These are phyloP conservation scores for Phaffia australis DNA, from an alignment of 768 basidiomycete species.

Conservation along the genomic window DNA sequence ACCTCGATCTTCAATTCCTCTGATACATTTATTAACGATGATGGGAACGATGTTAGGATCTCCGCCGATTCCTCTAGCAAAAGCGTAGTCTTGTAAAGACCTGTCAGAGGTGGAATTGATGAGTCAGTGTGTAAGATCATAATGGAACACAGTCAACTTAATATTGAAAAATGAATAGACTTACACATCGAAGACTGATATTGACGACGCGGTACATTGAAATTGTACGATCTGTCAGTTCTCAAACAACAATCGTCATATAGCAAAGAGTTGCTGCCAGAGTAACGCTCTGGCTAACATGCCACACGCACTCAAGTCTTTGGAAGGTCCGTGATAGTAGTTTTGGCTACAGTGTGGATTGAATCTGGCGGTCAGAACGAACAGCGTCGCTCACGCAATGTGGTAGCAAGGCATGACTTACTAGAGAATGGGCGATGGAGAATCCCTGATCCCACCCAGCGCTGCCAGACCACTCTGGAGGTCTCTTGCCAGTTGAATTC, in stretches of 20 bases:
- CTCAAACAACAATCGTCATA: not conserved
- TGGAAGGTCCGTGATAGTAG: constrained; percentile 14
- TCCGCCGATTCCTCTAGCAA: constrained; percentile 4
- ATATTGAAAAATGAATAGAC: not conserved
- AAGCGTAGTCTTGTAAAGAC: constrained; percentile 24
- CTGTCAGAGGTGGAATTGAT: constrained; percentile 3
- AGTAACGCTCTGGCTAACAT: not conserved
- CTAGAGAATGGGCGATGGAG: constrained; percentile 4
- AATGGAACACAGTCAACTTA: not conserved
- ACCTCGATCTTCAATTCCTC: constrained; percentile 20
- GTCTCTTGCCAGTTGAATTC: constrained; percentile 11
- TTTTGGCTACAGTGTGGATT: constrained; percentile 3
- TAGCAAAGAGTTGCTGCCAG: not conserved
- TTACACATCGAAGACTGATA: not conserved
- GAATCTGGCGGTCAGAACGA: too few species aligned
- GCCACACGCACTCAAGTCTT: constrained; percentile 10
- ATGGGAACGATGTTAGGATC: constrained; percentile 6
- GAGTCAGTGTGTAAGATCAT: not conserved
- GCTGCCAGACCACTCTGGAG: constrained; percentile 4
- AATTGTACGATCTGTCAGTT: not conserved
- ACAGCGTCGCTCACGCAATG: too few species aligned
- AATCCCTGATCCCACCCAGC: constrained; percentile 2
- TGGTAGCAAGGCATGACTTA: too few species aligned
- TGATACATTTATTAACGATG: constrained; percentile 25
- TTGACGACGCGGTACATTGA: not conserved